phyloP scores from a whole-genome alignment of 352 stramenopile species.

The Globisporangium camurandrum region DNA sequence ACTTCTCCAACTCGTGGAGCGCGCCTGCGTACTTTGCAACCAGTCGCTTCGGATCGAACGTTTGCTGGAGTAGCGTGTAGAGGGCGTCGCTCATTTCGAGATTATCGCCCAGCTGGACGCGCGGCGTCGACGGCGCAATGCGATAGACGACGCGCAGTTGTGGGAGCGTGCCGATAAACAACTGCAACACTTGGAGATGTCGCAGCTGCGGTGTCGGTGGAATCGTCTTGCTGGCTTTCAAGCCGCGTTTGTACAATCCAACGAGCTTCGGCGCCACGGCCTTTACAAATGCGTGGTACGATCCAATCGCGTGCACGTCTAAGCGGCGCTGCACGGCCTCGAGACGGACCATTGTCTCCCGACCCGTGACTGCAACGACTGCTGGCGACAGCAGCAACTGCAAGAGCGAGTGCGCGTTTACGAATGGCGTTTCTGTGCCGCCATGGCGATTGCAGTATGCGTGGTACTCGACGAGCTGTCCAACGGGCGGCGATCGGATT shows the following conservation, averaged over 20 bases:
- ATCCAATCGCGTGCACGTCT: constrained; percentile 25
- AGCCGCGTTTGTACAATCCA: constrained; percentile 42
- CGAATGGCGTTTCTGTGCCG: constrained; percentile 19
- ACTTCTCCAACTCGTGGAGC: constrained; percentile 46
- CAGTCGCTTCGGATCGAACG: constrained; percentile 46
- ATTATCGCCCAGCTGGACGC: constrained; percentile 29
- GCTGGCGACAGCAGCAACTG: constrained; percentile 48
- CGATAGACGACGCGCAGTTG: constrained; percentile 58
- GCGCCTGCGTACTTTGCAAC: constrained; percentile 49
- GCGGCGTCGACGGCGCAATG: constrained; percentile 6
- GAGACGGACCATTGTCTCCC: constrained; percentile 44
- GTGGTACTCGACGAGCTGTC: constrained; percentile 33
- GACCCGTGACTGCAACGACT: constrained; percentile 36
- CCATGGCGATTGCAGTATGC: constrained; percentile 67
- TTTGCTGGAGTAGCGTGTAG: constrained; percentile 35
- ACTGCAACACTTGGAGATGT: constrained; percentile 60
- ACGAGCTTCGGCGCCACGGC: constrained; percentile 39
- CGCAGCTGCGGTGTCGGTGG: constrained; percentile 46
- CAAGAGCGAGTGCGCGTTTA: constrained; percentile 33
- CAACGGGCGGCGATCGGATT: constrained; percentile 6
- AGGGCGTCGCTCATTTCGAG: constrained; percentile 50
- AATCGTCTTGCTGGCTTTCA: constrained; percentile 35
- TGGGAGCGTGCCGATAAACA: constrained; percentile 57
- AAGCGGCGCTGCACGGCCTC: constrained; percentile 33
- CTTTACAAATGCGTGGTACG: constrained; percentile 27